Base-by-base conservation (phyloP, 108 stramenopile genomes). In the Nitzschia putrida region DNA sequence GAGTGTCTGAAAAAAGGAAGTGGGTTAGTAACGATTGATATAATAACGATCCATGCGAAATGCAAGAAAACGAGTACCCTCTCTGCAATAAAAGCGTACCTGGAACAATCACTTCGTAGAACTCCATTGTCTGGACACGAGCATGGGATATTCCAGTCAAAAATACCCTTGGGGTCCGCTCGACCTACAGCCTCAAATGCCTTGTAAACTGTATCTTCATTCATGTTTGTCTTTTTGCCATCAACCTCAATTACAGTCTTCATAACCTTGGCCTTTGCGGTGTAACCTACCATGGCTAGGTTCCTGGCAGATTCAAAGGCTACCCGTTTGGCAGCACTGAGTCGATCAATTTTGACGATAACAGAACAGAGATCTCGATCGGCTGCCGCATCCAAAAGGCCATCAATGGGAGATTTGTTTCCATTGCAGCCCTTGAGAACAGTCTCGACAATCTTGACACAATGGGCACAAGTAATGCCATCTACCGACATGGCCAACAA, bases 361-460 rank as follows among this genome's bases (percentile, higher is more conserved):
- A 90, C 83, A 24, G 61, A 53, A 59, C 72, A 68, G 59, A 91
- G 67, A 7, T 69, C 82, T 53, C 77, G 77, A 77, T 94, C 90
- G 11, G 89, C 90, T 47, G 89, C 84, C 16, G 93, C 93, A 67
- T 94, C 93, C 29, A 94, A 58, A 7, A 94, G 76, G 39, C 93
- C 93, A 16, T 88, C 75, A 39, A 94, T 90, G 10, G 93, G 93
- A n/a, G 88, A 89, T 67, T 86, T 85, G 59, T 81, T 85, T 14
- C 93, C 93, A 52, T 80, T 85, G 74, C 88, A 90, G 37, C 93
- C 93, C 76, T 83, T 90, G 20, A 94, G 69, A 1, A 94, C 93
- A 13, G 93, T 94, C 71, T 94, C 93, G 11, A 94, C 85, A 76
- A 94, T 94, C 66, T 92, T 91, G 53, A 94, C 89, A 61, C 93